These are phyloP conservation scores for Strobilomyces echinocephalus DNA, from an alignment of 768 basidiomycete species.

Conservation along the genomic window DNA sequence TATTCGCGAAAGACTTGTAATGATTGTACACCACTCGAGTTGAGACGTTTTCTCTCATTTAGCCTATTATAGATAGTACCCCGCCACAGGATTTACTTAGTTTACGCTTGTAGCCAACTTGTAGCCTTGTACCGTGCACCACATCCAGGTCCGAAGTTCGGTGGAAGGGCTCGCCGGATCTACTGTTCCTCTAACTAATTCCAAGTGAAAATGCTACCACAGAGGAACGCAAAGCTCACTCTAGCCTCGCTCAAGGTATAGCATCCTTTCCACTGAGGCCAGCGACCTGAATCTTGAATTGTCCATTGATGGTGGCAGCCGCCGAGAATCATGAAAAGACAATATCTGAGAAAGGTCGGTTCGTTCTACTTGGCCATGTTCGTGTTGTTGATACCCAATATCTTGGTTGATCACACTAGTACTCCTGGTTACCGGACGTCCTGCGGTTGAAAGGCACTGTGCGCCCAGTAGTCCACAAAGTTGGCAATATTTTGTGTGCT, in stretches of 20 bases:
- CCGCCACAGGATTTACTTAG: too few relatives aligned
- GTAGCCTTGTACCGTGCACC: background rate
- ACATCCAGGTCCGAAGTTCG: background rate
- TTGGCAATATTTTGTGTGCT: background rate
- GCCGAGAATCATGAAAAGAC: slow-evolving; percentile 48
- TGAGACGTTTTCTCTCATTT: slow-evolving; percentile 2
- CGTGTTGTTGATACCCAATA: background rate
- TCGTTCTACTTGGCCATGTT: background rate
- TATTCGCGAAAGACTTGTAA: background rate
- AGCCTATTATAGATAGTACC: slow-evolving; percentile 1
- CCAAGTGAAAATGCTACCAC: slow-evolving; percentile 23
- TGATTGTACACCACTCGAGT: background rate
- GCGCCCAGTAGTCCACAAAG: slow-evolving; percentile 26
- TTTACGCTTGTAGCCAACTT: too few relatives aligned
- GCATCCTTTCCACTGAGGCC: background rate
- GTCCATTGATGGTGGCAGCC: slow-evolving; percentile 23
- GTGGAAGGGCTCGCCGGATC: background rate
- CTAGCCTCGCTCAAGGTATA: slow-evolving; percentile 27
- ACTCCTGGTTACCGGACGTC: slow-evolving; percentile 88
- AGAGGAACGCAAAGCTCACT: slow-evolving; percentile 6
- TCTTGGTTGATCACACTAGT: slow-evolving; percentile 38
- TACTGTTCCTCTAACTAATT: background rate
- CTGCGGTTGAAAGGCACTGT: slow-evolving; percentile 80
- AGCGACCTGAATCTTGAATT: background rate
- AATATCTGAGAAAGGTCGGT: slow-evolving; percentile 48